A percentile compares a stretch with the other conserved stretches of the same genome.
Evolutionary conservation across 495 filamentous ascomycete species (phyloP).

Genomic region (Neurospora sp.): DNA sequence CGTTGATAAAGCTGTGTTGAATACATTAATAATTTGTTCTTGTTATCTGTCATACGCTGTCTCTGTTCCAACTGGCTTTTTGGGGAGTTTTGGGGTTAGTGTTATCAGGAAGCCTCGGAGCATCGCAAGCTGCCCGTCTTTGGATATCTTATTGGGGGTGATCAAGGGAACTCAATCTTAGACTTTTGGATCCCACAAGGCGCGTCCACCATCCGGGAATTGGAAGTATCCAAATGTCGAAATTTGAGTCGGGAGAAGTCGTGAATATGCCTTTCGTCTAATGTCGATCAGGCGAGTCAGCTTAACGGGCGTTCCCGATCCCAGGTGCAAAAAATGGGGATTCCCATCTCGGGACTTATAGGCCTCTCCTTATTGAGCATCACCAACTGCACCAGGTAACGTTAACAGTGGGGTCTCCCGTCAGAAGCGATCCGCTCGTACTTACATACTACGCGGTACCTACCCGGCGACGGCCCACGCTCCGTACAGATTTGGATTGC

Average conservation of each 20-base stretch:
- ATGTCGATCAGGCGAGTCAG: neutral
- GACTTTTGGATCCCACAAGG: neutral
- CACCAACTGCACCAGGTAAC: neutral
- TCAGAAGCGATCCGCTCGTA: neutral
- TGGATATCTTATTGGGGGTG: neutral
- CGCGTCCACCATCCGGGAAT: neutral
- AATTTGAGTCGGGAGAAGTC: neutral
- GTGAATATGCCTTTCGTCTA: neutral
- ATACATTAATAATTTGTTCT: neutral
- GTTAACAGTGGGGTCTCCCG: neutral
- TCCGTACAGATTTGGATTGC: neutral
- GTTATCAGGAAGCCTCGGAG: neutral
- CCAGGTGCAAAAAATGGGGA: neutral
- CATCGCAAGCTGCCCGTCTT: neutral
- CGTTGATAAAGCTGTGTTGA: neutral
- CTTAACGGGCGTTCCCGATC: neutral
- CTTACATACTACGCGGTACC: neutral
- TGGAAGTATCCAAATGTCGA: neutral
- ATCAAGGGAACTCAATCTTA: neutral
- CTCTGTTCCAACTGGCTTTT: neutral
- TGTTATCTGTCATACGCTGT: neutral
- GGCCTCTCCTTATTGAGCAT: neutral
- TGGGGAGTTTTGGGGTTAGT: neutral
- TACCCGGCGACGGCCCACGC: neutral
- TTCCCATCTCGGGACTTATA: neutral